Conservation (phyloP, 805 yeast species). For the Metschnikowia amazonensis region DNA sequence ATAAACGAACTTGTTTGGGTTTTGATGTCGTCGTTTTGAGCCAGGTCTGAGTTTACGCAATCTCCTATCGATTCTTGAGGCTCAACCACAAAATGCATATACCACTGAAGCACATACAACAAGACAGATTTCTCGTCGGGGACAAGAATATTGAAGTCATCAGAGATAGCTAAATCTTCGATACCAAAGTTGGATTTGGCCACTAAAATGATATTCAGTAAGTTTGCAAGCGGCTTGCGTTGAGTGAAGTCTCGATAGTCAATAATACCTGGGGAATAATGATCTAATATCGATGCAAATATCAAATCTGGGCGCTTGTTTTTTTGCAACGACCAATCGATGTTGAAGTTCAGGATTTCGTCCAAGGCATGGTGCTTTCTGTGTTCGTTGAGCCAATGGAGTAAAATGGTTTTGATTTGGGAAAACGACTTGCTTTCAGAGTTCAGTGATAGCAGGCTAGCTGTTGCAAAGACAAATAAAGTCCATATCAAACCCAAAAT, state of each 20-base stretch:
- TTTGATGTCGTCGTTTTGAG: neutral
- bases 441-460: slow-evolving; percentile 20
- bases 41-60: neutral
- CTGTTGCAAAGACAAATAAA: slow-evolving; percentile 40
- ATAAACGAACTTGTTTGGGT: slow-evolving; percentile 7
- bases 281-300: slow-evolving; percentile 34
- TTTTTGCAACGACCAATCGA: slow-evolving; percentile 48
- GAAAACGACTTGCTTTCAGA: slow-evolving; percentile 25
- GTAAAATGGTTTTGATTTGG: slow-evolving; percentile 31
- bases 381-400: slow-evolving; percentile 50
- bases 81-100: slow-evolving; percentile 34
- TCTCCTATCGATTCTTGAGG: neutral
- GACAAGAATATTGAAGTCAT: slow-evolving; percentile 45
- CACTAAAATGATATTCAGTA: slow-evolving; percentile 31
- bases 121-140: slow-evolving; percentile 63
- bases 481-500: slow-evolving; percentile 50
- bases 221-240: slow-evolving; percentile 14
- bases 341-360: slow-evolving; percentile 45
- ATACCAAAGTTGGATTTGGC: slow-evolving; percentile 47
- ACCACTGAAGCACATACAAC: slow-evolving; percentile 58
- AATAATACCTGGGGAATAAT: slow-evolving; percentile 18
- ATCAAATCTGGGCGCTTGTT: slow-evolving; percentile 48
- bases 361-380: slow-evolving; percentile 20
- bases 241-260: slow-evolving; percentile 27
- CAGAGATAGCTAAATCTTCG: slow-evolving; percentile 50